Evolutionary conservation across 2,329 filamentous ascomycete species (phyloP), one percentile per base, ranked within the genome.

Genomic region (Diplodia scrobiculata): DNA sequence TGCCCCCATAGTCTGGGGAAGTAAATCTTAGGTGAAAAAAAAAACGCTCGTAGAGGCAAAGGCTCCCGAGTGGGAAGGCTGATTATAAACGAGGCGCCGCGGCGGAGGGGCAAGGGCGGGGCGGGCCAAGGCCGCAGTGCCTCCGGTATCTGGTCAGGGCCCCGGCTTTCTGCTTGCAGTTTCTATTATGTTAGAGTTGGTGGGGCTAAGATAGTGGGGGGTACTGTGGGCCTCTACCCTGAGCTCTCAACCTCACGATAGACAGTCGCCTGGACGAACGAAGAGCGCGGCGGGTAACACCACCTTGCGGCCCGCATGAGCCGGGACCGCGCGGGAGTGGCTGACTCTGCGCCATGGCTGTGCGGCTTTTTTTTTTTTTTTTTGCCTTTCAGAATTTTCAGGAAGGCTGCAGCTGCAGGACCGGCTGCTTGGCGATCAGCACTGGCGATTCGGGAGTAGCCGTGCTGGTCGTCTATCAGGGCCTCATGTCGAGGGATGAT

Each of bases 181-280:
- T 62, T 62, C 58, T 62, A 36, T 62, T 62, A 50, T 50, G 45
- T 62, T 62, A 62, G 58, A 62, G 58, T 62, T 62, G 58, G 58
- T n/a, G 1, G n/a, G 55, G 55, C 55, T 34, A 59, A 59, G 55
- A 47, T 50, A 50, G n/a, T 25, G 27, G 58, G 58, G 58, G 58
- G 45, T 36, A 62, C 38, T 62, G 58, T 62, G 58, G 58, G 55
- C 25, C 25, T 47, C 55, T 27, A 7, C 38, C 36, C 11, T 58
- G 25, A 38, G 47, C 45, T 41, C 55, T 59, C 55, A 11, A 59
- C 21, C 10, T 41, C 53, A 19, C 53, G 53, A 34, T 36, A 41
- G 34, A 19, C 32, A 4, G 2, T 3, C n/a, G 29, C 29, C 29
- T 32, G 29, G 29, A 32, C 29, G 29, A 32, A 9, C 5, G 29